Evolutionary conservation across 805 yeast species (phyloP).

Genomic region (Alloascoidea hylecoeti): DNA sequence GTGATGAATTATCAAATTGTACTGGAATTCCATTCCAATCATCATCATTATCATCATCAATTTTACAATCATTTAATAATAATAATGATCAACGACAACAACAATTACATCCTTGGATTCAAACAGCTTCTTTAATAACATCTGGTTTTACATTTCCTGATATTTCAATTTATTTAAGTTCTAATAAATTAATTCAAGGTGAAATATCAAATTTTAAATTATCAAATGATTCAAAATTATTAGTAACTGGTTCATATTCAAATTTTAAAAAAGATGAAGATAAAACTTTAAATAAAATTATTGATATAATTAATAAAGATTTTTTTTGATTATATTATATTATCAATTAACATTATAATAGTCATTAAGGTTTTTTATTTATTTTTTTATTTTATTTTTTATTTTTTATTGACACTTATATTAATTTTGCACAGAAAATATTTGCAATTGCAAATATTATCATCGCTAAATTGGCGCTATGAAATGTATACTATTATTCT

Average conservation of each 20-base stretch:
- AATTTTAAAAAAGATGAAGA: neutral
- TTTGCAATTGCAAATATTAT: too few species aligned
- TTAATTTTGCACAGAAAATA: too few species aligned
- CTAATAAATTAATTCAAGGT: neutral
- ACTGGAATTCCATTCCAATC: too few species aligned
- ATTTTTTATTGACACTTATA: too few species aligned
- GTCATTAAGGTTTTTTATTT: too few species aligned
- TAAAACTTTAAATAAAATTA: neutral
- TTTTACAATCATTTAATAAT: neutral
- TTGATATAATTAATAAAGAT: neutral
- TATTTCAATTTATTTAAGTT: neutral
- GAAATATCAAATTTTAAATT: neutral
- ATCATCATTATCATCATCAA: neutral
- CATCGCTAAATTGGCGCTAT: too few species aligned
- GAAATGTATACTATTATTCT: too few species aligned
- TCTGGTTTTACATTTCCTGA: neutral
- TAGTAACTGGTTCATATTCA: neutral
- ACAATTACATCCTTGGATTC: neutral
- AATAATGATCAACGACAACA: neutral
- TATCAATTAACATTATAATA: too few species aligned
- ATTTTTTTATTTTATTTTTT: too few species aligned
- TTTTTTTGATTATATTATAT: neutral
- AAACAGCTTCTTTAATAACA: neutral
- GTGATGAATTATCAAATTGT: conserved; percentile 1
- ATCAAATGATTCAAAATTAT: neutral